Evolutionary conservation across 176 grass and related monocot species (phyloP).

Genomic region (Triticum turgidum): DNA sequence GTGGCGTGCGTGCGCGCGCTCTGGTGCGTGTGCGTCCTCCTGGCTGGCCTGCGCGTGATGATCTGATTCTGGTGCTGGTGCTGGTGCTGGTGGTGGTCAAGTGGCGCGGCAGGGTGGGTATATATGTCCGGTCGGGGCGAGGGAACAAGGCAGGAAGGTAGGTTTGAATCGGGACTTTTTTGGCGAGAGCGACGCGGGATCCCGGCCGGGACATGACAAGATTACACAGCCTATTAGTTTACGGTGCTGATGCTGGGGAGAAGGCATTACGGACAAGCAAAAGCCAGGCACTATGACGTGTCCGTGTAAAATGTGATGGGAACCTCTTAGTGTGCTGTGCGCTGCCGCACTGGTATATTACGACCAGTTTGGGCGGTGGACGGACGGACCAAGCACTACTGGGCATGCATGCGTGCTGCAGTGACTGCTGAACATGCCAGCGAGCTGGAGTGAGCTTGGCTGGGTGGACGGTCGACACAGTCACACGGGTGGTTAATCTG

Average conservation of each 20-base stretch:
- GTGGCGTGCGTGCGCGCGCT: background rate
- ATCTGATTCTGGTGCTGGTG: background rate
- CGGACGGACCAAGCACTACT: background rate
- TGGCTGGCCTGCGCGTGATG: background rate
- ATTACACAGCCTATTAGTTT: background rate
- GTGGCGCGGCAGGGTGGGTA: conserved; percentile 11
- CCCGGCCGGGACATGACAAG: conserved; percentile 35
- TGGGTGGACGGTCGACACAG: background rate
- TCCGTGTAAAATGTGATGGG: conserved; percentile 35
- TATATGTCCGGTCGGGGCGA: conserved; percentile 17
- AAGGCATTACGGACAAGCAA: conserved; percentile 50
- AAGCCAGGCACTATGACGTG: conserved; percentile 29
- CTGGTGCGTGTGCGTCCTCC: background rate
- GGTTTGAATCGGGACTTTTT: conserved; percentile 52
- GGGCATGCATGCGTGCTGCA: background rate
- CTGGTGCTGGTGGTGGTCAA: background rate
- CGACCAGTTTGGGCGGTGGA: background rate
- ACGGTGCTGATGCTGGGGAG: conserved; percentile 25
- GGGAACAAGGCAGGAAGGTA: conserved; percentile 63
- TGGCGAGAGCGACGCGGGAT: conserved; percentile 34
- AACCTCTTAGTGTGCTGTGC: background rate
- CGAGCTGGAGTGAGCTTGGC: conserved; percentile 4
- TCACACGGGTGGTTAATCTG: background rate
- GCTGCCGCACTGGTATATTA: too few relatives aligned
- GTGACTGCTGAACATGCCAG: background rate